Base-by-base conservation (phyloP, 495 filamentous ascomycete species). In the Platismatia glauca region DNA sequence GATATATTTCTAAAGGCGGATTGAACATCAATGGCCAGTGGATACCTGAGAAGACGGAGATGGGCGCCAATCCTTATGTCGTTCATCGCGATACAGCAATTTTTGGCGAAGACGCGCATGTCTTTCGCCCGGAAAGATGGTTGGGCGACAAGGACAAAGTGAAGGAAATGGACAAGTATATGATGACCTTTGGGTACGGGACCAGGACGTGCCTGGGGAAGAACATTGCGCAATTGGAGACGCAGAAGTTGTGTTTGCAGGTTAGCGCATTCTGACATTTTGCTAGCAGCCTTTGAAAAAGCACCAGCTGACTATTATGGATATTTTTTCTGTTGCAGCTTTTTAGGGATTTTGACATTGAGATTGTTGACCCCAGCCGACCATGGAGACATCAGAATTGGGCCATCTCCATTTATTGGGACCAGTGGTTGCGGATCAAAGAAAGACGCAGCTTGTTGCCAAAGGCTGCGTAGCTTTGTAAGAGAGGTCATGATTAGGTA, bases 221-320 rank as follows among this genome's bases (percentile, higher is more conserved):
- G 64, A 76, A 78, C 64, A 79, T 86, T 66, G 82, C 81, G 8
- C 72, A 79, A 69, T 78, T 81, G 73, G 81, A 86, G 72, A 64
- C 84, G 62, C 81, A 78, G 58, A 83, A 83, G 72, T 72, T 39
- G n/a, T n/a, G n/a, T n/a, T n/a, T n/a, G n/a, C n/a, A n/a, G n/a
- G n/a, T n/a, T n/a, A n/a, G n/a, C n/a, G n/a, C n/a, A n/a, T n/a
- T n/a, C n/a, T n/a, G n/a, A n/a, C n/a, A n/a, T n/a, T n/a, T n/a
- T n/a, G n/a, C n/a, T n/a, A n/a, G n/a, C n/a, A n/a, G n/a, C n/a
- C n/a, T n/a, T n/a, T n/a, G n/a, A n/a, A n/a, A n/a, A n/a, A n/a
- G n/a, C n/a, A n/a, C n/a, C n/a, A n/a, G n/a, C n/a, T n/a, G n/a
- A n/a, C n/a, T n/a, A n/a, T n/a, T n/a, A n/a, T n/a, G n/a, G n/a